A percentile compares a stretch with the other conserved stretches of the same genome.
phyloP scores from a whole-genome alignment of 2,329 filamentous ascomycete genomes.

The Neofusicoccum kwambonambiense region DNA sequence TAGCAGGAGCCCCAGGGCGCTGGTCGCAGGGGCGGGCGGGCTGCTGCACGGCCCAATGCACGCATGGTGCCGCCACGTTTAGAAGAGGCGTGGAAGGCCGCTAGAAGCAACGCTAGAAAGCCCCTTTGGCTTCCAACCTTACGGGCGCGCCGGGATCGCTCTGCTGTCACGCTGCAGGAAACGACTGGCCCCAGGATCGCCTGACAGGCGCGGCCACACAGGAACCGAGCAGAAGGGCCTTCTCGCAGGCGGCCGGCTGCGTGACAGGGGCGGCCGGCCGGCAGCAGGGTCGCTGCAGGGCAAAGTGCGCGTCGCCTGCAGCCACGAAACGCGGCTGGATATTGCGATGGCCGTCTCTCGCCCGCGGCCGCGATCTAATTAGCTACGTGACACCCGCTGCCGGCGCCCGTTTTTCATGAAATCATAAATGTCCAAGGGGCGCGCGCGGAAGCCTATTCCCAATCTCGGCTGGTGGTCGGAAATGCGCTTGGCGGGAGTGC shows the following conservation, averaged over 20 bases:
- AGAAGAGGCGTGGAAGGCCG: slow-evolving; percentile 22
- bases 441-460: background rate
- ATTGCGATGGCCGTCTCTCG: slow-evolving; percentile 16
- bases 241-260: slow-evolving; percentile 4
- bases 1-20: slow-evolving; percentile 20
- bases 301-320: background rate
- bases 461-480: slow-evolving; percentile 16
- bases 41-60: slow-evolving; percentile 13
- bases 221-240: slow-evolving; percentile 8
- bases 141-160: slow-evolving; percentile 19
- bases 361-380: background rate
- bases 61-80: slow-evolving; percentile 21
- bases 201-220: background rate
- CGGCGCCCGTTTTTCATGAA: slow-evolving; percentile 1
- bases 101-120: slow-evolving; percentile 24
- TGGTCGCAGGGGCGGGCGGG: slow-evolving; percentile 14
- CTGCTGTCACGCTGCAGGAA: slow-evolving; percentile 20
- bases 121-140: slow-evolving; percentile 1
- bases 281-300: background rate
- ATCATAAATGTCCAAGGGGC: background rate
- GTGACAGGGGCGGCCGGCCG: slow-evolving; percentile 8
- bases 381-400: slow-evolving; percentile 5
- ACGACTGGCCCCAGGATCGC: slow-evolving; percentile 7
- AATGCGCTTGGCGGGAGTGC: slow-evolving; percentile 11
- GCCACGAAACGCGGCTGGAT: slow-evolving; percentile 15